Evolutionary conservation across 441 rosid genomes (phyloP).

Genomic region (Arabidopsis lyrata): DNA sequence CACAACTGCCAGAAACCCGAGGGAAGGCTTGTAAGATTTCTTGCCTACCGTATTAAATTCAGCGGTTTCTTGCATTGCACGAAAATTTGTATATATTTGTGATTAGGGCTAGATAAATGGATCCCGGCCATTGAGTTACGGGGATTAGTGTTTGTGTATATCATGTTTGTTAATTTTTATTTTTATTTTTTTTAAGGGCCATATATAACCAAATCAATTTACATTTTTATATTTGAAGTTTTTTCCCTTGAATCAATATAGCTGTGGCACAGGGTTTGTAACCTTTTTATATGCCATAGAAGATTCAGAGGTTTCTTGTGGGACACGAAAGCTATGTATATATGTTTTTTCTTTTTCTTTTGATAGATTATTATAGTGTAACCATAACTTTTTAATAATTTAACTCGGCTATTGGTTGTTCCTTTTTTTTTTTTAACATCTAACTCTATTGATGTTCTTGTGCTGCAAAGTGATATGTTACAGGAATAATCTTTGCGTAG

Average conservation of each 20-base stretch:
- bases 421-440: too few species aligned
- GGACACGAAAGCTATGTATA: not conserved
- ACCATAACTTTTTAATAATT: too few species aligned
- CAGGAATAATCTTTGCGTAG: not conserved
- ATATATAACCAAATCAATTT: not conserved
- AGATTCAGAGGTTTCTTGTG: not conserved
- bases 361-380: too few species aligned
- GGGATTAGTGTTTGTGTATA: too few species aligned
- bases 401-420: not conserved
- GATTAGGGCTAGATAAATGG: conserved; percentile 19
- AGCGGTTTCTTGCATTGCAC: not conserved
- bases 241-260: not conserved
- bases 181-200: too few species aligned
- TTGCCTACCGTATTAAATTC: conserved; percentile 32
- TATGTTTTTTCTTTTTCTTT: too few species aligned
- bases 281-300: not conserved
- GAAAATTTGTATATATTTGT: not conserved
- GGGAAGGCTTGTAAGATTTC: conserved; percentile 23
- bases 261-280: not conserved
- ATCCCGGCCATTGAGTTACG: conserved; percentile 25
- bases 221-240: conserved; percentile 3
- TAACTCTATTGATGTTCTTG: too few species aligned
- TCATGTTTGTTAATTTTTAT: too few species aligned
- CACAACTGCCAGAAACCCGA: conserved; percentile 46
- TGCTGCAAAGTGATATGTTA: not conserved